Conservation (phyloP, 805 yeast genomes). For the Lipomyces orientalis region DNA sequence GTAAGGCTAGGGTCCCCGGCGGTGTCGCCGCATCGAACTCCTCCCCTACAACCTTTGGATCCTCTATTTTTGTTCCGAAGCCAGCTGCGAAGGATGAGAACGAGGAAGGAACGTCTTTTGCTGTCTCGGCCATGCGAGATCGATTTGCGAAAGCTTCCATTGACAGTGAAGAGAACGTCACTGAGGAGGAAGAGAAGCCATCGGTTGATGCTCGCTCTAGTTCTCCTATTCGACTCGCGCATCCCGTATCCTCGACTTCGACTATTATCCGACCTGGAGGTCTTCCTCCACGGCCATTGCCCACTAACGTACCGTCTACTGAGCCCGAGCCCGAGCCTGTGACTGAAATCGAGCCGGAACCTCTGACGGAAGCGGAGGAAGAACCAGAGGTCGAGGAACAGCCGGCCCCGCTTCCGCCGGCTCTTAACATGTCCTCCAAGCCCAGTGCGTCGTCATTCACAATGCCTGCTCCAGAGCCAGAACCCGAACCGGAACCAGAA, state of each 20-base stretch:
- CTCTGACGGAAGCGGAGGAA: constrained; percentile 10
- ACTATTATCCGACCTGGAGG: constrained; percentile 25
- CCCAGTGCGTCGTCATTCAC: constrained; percentile 10
- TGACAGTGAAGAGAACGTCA: constrained; percentile 39
- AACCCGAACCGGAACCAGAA: constrained; percentile 30
- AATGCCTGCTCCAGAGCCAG: constrained; percentile 27
- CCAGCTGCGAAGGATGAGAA: constrained; percentile 45
- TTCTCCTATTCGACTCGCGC: constrained; percentile 42
- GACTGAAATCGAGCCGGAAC: constrained; percentile 16
- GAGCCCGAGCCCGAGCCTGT: constrained; percentile 37
- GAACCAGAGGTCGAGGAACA: constrained; percentile 20
- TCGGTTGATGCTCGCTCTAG: constrained; percentile 37
- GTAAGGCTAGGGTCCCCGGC: constrained; percentile 58
- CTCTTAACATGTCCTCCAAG: constrained; percentile 12
- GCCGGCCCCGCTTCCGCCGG: constrained; percentile 15
- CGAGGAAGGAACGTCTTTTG: constrained; percentile 34
- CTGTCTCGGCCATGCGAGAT: constrained; percentile 32
- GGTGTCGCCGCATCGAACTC: constrained; percentile 37
- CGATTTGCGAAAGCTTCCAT: constrained; percentile 36
- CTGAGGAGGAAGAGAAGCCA: constrained; percentile 43
- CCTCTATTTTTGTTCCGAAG: constrained; percentile 40
- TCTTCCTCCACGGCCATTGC: constrained; percentile 14
- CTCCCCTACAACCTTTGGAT: constrained; percentile 16
- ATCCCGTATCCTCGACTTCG: constrained; percentile 35
- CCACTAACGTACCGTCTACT: constrained; percentile 29